phyloP scores from a whole-genome alignment of 2,329 filamentous ascomycete species.

The Raffaelea deltoideospora region DNA sequence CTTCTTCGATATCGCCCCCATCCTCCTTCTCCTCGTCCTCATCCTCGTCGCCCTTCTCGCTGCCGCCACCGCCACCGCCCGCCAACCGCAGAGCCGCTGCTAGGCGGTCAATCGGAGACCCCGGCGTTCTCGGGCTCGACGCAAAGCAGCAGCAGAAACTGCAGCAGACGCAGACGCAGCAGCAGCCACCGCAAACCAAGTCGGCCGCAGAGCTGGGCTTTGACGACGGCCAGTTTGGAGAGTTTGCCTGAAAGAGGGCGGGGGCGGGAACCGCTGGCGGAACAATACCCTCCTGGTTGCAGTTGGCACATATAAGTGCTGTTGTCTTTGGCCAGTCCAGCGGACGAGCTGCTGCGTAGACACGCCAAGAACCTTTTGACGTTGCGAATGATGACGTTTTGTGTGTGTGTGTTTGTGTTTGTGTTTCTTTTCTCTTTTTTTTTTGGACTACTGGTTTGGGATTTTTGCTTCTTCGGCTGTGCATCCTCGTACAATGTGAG shows the following conservation, averaged over 20 bases:
- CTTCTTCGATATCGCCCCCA: constrained; percentile 31
- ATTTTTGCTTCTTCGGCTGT: too few relatives aligned
- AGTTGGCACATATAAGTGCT: too few relatives aligned
- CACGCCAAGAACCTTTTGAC: too few relatives aligned
- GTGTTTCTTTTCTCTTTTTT: too few relatives aligned
- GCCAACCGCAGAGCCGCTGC: constrained; percentile 23
- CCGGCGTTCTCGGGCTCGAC: constrained; percentile 2
- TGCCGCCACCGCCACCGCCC: constrained; percentile 56
- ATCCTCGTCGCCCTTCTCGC: constrained; percentile 18
- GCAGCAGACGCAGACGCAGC: constrained; percentile 18
- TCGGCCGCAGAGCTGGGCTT: constrained; percentile 51
- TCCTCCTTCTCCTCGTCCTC: background rate
- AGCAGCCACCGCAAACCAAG: constrained; percentile 38
- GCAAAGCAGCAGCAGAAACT: constrained; percentile 1
- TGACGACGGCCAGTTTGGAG: constrained; percentile 78
- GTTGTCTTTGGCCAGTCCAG: too few relatives aligned
- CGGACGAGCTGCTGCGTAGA: too few relatives aligned
- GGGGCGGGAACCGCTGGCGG: too few relatives aligned
- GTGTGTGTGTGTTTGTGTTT: too few relatives aligned
- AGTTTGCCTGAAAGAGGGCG: constrained; percentile 60
- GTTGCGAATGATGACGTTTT: too few relatives aligned
- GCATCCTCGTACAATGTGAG: too few relatives aligned
- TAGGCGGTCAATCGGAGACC: constrained; percentile 8
- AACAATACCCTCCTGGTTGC: too few relatives aligned
- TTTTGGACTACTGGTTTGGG: too few relatives aligned